Percentiles rank a stretch among this genome's conserved stretches.
phyloP scores from a whole-genome alignment of 306 rosid genomes.

The Sindora glabra region DNA sequence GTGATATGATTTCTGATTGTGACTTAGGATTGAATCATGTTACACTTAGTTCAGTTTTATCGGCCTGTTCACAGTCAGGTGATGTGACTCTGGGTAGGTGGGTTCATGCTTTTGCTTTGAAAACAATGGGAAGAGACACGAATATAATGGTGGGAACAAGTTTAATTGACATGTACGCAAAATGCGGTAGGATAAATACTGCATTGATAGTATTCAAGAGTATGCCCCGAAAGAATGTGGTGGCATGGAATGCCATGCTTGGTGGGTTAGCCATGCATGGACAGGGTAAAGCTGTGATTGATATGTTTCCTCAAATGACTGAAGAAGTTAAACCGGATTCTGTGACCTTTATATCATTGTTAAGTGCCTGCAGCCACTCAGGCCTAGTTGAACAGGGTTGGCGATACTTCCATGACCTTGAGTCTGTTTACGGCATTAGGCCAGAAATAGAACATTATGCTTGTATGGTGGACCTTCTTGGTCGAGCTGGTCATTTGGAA shows the following conservation, averaged over 20 bases:
- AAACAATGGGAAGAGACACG: slow-evolving; percentile 35
- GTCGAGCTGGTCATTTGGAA: slow-evolving; percentile 57
- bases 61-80: slow-evolving; percentile 51
- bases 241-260: slow-evolving; percentile 76
- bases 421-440: slow-evolving; percentile 25
- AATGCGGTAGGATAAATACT: slow-evolving; percentile 49
- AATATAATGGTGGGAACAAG: slow-evolving; percentile 55
- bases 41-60: slow-evolving; percentile 46
- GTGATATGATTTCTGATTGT: slow-evolving; percentile 44
- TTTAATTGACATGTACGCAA: slow-evolving; percentile 69
- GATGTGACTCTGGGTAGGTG: slow-evolving; percentile 49
- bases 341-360: slow-evolving; percentile 54
- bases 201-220: slow-evolving; percentile 36
- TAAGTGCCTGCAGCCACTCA: slow-evolving; percentile 70
- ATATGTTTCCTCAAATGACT: slow-evolving; percentile 47
- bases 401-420: slow-evolving; percentile 40
- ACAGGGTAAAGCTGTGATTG: slow-evolving; percentile 30
- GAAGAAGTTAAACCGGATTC: slow-evolving; percentile 58
- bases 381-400: slow-evolving; percentile 60
- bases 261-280: slow-evolving; percentile 77
- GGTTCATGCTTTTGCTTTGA: slow-evolving; percentile 63
- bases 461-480: slow-evolving; percentile 65
- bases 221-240: slow-evolving; percentile 43
- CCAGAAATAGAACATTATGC: slow-evolving; percentile 65
- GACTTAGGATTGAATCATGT: slow-evolving; percentile 45